Evolutionary conservation across 73 alveolate genomes (phyloP).

Genomic region (Diophrys sp.): DNA sequence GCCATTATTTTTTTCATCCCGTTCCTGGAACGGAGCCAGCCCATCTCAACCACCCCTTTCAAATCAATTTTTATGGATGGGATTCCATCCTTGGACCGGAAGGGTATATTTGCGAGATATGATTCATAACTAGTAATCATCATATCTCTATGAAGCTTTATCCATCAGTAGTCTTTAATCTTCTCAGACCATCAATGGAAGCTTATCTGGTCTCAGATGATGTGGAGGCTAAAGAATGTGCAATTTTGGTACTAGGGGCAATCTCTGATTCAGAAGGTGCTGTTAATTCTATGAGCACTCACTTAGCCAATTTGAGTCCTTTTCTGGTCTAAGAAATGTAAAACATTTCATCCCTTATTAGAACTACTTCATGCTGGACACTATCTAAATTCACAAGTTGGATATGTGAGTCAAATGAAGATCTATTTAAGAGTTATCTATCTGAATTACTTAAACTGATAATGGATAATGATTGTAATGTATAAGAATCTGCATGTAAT

Average conservation of each 20-base stretch:
- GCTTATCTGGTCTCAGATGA: background rate
- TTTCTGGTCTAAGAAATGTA: slow-evolving; percentile 25
- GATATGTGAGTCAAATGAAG: slow-evolving; percentile 21
- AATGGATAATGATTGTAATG: slow-evolving; percentile 21
- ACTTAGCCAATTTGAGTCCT: slow-evolving; percentile 39
- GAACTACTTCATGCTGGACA: slow-evolving; percentile 65
- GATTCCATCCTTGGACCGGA: too few species aligned
- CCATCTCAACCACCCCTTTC: too few species aligned
- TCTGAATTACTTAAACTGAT: slow-evolving; percentile 12
- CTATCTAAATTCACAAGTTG: slow-evolving; percentile 51
- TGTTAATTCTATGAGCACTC: slow-evolving; percentile 12
- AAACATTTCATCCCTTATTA: background rate
- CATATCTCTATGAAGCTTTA: too few species aligned
- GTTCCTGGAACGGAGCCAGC: too few species aligned
- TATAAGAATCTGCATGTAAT: slow-evolving; percentile 43
- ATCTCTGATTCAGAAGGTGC: slow-evolving; percentile 58
- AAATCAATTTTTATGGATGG: too few species aligned
- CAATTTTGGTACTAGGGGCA: slow-evolving; percentile 56
- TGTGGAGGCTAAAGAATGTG: slow-evolving; percentile 43
- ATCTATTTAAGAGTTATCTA: slow-evolving; percentile 12
- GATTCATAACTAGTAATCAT: too few species aligned
- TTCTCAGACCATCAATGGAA: background rate
- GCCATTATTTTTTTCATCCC: too few species aligned
- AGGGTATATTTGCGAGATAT: too few species aligned
- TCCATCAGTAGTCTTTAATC: background rate